Conservation (phyloP, 768 basidiomycete species). For the Tephrocybe sp. region DNA sequence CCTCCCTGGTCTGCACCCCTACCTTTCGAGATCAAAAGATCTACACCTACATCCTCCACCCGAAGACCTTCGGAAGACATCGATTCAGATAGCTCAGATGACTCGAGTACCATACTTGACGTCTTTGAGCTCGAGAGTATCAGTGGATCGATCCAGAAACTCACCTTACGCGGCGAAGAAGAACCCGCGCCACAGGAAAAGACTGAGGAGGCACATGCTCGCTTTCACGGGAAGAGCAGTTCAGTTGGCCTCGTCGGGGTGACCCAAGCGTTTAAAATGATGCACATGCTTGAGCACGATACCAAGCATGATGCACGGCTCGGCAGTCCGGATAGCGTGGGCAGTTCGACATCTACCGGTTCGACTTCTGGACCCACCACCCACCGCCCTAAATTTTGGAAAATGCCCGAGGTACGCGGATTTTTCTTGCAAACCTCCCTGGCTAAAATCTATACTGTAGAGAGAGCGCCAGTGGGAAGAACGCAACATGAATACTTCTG, state of each 20-base stretch:
- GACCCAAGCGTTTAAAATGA: conserved; percentile 51
- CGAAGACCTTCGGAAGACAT: conserved; percentile 12
- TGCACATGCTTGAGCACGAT: conserved; percentile 42
- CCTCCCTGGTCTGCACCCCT: conserved; percentile 3
- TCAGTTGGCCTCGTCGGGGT: conserved; percentile 53
- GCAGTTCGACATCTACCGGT: conserved; percentile 11
- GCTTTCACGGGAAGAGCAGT: conserved; percentile 68
- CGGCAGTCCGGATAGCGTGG: conserved; percentile 17
- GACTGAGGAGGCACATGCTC: conserved; percentile 37
- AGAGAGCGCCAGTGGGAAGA: conserved; percentile 64
- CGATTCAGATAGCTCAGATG: conserved; percentile 24
- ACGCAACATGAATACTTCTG: conserved; percentile 29
- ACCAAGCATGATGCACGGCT: conserved; percentile 5
- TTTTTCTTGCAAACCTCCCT: background rate
- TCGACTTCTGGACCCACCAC: conserved; percentile 13
- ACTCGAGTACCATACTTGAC: conserved; percentile 28
- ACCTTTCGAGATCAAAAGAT: background rate
- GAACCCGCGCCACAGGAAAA: conserved; percentile 11
- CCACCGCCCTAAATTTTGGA: conserved; percentile 56
- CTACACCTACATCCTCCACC: conserved; percentile 1
- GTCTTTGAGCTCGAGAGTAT: conserved; percentile 33
- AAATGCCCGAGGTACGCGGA: conserved; percentile 49
- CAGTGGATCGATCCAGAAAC: conserved; percentile 34
- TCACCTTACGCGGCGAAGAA: conserved; percentile 33
- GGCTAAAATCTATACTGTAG: conserved; percentile 28